A percentile compares a stretch with the other conserved stretches of the same genome.
These are phyloP conservation scores for Dictyostelium capitatum DNA, from an alignment of 78 protist genomes.

Conservation along the genomic window DNA sequence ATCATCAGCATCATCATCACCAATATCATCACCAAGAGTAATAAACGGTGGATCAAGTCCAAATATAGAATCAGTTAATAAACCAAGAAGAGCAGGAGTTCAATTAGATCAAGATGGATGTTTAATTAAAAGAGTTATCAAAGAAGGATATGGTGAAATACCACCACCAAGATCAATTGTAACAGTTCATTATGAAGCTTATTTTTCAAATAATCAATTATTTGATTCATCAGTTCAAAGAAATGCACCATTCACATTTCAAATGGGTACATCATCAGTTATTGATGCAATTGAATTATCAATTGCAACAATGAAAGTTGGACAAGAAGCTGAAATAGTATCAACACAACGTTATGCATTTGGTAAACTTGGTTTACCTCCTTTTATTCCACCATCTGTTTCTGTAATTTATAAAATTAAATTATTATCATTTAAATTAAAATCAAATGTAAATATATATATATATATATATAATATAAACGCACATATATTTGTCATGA, in stretches of 20 bases:
- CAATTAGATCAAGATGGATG: constrained; percentile 74
- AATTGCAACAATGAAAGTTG: constrained; percentile 55
- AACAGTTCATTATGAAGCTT: constrained; percentile 66
- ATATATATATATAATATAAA: too few relatives aligned
- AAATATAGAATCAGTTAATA: background rate
- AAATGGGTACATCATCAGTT: constrained; percentile 10
- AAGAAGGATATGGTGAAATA: constrained; percentile 66
- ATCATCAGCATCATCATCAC: background rate
- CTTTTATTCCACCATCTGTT: constrained; percentile 58
- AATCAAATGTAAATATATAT: constrained; percentile 19
- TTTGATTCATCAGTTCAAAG: constrained; percentile 57
- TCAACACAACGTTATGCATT: constrained; percentile 55
- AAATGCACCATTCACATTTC: constrained; percentile 66
- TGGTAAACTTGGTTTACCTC: constrained; percentile 75
- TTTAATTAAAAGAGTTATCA: constrained; percentile 56
- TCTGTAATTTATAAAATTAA: constrained; percentile 63
- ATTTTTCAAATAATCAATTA: constrained; percentile 38
- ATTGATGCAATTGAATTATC: constrained; percentile 68
- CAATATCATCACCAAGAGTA: background rate
- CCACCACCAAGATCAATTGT: constrained; percentile 56
- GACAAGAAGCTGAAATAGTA: constrained; percentile 74
- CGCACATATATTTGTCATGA: background rate
- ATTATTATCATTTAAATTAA: constrained; percentile 41
- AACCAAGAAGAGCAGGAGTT: constrained; percentile 39
- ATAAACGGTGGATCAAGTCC: too few relatives aligned